Conservation (phyloP, 805 yeast genomes). For the Schwanniomyces pseudopolymorphus region DNA sequence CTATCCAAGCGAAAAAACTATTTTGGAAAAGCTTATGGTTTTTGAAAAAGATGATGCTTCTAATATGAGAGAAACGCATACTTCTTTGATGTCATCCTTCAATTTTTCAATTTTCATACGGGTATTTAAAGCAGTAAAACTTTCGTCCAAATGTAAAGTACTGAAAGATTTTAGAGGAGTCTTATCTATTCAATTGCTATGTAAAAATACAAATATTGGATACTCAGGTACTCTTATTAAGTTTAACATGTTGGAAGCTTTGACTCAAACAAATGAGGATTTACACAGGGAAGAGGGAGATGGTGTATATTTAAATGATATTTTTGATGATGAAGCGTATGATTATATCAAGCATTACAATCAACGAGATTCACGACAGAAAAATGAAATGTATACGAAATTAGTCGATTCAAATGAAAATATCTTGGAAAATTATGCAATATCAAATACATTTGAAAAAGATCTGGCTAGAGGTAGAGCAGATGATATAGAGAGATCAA, state of each 20-base stretch:
- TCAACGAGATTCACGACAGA: no score
- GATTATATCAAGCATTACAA: slow-evolving; percentile 19
- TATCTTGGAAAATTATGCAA: not conserved
- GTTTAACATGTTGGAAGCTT: slow-evolving; percentile 38
- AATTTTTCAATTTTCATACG: slow-evolving; percentile 33
- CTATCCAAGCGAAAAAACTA: slow-evolving; percentile 61
- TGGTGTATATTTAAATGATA: slow-evolving; percentile 13
- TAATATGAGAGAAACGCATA: slow-evolving; percentile 15
- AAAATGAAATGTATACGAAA: not conserved
- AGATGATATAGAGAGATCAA: not conserved
- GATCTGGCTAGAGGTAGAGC: not conserved
- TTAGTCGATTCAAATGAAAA: not conserved
- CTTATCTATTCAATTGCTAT: slow-evolving; percentile 37
- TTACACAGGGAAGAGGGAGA: not conserved
- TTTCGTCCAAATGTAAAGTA: slow-evolving; percentile 40
- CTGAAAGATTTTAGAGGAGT: slow-evolving; percentile 36
- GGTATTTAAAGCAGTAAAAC: slow-evolving; percentile 34
- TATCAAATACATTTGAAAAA: not conserved
- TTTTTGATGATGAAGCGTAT: slow-evolving; percentile 28
- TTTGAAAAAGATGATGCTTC: slow-evolving; percentile 19
- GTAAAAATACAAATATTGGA: slow-evolving; percentile 26
- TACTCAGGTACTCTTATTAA: slow-evolving; percentile 40
- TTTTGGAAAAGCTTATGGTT: slow-evolving; percentile 59
- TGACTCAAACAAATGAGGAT: slow-evolving; percentile 13
- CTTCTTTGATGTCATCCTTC: slow-evolving; percentile 27